Conservation (phyloP, 345 rosid species). For the Brassica juncea region DNA sequence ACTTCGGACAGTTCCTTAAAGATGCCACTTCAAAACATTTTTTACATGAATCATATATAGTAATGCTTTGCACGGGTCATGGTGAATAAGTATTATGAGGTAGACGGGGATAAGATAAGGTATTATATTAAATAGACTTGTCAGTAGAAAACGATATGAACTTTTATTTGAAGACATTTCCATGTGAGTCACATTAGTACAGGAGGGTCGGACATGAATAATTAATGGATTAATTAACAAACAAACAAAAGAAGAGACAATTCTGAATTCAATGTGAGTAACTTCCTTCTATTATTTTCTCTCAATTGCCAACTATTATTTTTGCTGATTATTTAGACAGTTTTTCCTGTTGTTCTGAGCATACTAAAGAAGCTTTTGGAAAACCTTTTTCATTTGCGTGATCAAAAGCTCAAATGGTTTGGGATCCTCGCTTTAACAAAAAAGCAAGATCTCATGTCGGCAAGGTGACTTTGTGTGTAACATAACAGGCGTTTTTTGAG, state of each 20-base stretch:
- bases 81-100: conserved; percentile 21
- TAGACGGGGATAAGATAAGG: conserved; percentile 18
- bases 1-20: not conserved
- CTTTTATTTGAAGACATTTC: conserved; percentile 33
- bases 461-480: not conserved
- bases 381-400: not conserved
- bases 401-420: not conserved
- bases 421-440: not conserved
- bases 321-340: not conserved
- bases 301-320: conserved; percentile 17
- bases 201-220: conserved; percentile 22
- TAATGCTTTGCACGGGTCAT: conserved; percentile 25
- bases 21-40: conserved; percentile 16
- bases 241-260: not conserved
- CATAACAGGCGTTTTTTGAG: not conserved
- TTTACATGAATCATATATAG: conserved; percentile 32
- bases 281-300: not conserved
- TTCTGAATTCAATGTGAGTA: conserved; percentile 23
- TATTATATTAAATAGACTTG: conserved; percentile 23
- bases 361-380: not conserved
- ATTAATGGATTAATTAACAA: conserved; percentile 25
- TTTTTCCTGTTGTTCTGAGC: not conserved
- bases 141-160: conserved; percentile 31
- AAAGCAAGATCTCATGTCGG: not conserved
- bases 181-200: conserved; percentile 40